A percentile compares a stretch with the other conserved stretches of the same genome.
Conservation (phyloP, 306 rosid genomes). For the Vigna unguiculata region DNA sequence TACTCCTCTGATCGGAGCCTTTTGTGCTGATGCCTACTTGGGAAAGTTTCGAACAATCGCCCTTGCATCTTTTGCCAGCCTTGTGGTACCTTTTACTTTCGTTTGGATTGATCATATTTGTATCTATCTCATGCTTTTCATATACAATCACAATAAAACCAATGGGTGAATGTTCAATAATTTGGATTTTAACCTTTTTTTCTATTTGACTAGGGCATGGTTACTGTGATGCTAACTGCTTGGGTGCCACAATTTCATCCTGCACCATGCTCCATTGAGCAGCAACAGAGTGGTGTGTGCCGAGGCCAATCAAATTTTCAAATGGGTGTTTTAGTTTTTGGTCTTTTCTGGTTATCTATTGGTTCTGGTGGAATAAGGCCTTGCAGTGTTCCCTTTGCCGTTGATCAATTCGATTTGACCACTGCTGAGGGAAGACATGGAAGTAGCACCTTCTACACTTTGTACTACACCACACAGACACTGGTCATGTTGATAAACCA, state of each 20-base stretch:
- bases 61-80: slow-evolving; percentile 52
- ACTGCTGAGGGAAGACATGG: slow-evolving; percentile 64
- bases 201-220: slow-evolving; percentile 59
- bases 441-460: slow-evolving; percentile 52
- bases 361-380: slow-evolving; percentile 53
- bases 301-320: slow-evolving; percentile 44
- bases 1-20: slow-evolving; percentile 53
- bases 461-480: slow-evolving; percentile 57
- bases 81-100: slow-evolving; percentile 33
- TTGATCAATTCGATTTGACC: slow-evolving; percentile 62
- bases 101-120: neutral
- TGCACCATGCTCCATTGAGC: slow-evolving; percentile 46
- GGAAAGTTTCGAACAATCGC: slow-evolving; percentile 56
- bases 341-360: slow-evolving; percentile 45
- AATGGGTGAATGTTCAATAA: neutral
- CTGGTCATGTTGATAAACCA: slow-evolving; percentile 50
- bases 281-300: slow-evolving; percentile 44
- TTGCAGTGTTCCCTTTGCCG: slow-evolving; percentile 48
- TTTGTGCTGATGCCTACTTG: slow-evolving; percentile 56
- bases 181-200: neutral
- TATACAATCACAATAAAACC: neutral
- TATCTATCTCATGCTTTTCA: neutral
- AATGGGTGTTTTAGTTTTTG: slow-evolving; percentile 47
- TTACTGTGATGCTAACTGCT: slow-evolving; percentile 58
- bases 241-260: slow-evolving; percentile 71